Evolutionary conservation across 148 eudicot genomes (phyloP).

Genomic region (Rhododendron henanense): DNA sequence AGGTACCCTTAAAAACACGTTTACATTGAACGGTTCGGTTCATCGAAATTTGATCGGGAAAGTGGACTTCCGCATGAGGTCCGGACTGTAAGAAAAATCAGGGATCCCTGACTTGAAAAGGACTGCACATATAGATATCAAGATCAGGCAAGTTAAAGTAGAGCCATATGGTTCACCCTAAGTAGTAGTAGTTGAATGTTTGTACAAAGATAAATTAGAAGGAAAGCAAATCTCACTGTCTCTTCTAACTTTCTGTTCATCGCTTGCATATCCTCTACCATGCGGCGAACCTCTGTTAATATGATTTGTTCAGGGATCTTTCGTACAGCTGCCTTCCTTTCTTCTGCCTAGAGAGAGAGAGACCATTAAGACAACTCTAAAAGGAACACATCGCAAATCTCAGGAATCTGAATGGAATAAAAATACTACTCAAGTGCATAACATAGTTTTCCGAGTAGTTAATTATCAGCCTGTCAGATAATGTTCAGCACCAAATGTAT

Average conservation of each 20-base stretch:
- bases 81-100: too few species aligned
- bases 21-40: too few species aligned
- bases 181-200: background rate
- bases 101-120: too few species aligned
- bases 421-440: background rate
- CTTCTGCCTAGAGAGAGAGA: conserved; percentile 47
- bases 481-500: background rate
- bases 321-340: conserved; percentile 48
- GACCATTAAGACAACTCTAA: background rate
- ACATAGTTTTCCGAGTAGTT: background rate
- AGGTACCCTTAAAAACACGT: too few species aligned
- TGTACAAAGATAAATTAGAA: background rate
- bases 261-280: conserved; percentile 94
- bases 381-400: background rate
- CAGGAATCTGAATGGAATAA: background rate
- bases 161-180: background rate
- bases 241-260: conserved; percentile 74
- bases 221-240: conserved; percentile 48
- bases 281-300: conserved; percentile 81
- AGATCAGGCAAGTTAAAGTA: background rate
- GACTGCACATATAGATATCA: background rate
- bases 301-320: conserved; percentile 86
- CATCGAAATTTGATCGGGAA: too few species aligned
- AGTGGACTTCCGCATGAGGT: too few species aligned
- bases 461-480: background rate